Evolutionary conservation across 345 rosid genomes (phyloP), one percentile per base, ranked within the genome.

Genomic region (Salix viminalis): DNA sequence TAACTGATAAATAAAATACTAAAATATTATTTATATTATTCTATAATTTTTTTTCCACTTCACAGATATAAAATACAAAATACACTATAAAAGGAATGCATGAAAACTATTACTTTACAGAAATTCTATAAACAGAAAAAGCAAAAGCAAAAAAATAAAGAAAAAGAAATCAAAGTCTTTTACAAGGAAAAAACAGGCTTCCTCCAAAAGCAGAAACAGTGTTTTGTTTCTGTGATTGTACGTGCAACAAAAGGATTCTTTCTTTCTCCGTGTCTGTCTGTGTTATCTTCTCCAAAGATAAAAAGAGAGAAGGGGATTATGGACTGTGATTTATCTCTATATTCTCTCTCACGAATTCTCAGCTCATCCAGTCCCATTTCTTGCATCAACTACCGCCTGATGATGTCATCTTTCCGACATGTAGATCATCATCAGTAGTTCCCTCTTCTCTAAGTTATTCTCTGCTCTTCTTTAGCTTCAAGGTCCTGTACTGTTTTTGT

Each of bases 261-360:
- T 61, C 30, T 10, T 7, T 65, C 36, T 44, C 6, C 6, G 16
- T 24, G 60, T 19, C 24, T 58, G 62, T 34, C 78, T 52, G 78
- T 65, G 84, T 77, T 67, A 66, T 71, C 84, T 80, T 78, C 86
- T 73, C 83, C 86, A 48, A 52, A 44, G 65, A 80, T 77, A 86
- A 70, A 75, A 37, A 48, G 74, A 37, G 65, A 69, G 34, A 73
- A 67, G 75, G 48, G 26, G 32, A 34, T 37, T 54, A 89, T 88
- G 91, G 91, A 79, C 70, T 77, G 65, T 73, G 69, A 78, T 77
- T 79, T 61, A 39, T 83, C 68, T 76, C 65, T 26, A 4, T 6
- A 65, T 74, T 24, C 72, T 36, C 56, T 65, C 11, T 79, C 86
- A 76, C 72, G 80, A 75, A 44, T 61, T 76, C 76, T 76, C 83